Base-by-base conservation (phyloP, 2,329 filamentous ascomycete genomes). In the Fusarium phyllophilum region DNA sequence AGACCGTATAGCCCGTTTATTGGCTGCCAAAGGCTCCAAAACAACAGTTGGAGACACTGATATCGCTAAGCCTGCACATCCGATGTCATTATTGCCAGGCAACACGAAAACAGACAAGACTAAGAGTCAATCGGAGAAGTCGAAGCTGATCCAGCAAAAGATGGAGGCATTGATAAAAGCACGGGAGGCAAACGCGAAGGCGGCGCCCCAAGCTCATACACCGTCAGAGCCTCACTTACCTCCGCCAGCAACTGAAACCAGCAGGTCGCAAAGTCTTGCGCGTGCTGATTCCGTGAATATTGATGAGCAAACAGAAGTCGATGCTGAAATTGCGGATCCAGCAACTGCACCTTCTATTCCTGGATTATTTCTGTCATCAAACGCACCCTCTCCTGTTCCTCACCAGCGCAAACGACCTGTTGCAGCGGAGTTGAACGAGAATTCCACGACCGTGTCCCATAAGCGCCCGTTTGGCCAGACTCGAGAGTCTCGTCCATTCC, bases 1-100 rank as follows among this genome's bases (percentile, higher is more conserved):
- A 75, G 93, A 94, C 73, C 90, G 93, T 46, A 94, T 96, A 68
- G 93, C 93, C 8, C 90, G 92, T 55, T 87, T 95, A 62, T 86
- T 95, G 62, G 93, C 93, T n/a, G 90, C 89, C 4, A 95, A 93
- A 80, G 88, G 87, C 58, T 89, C 89, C 39, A 93, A 91, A 39
- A 48, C 77, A 33, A 70, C 76, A 33, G 60, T 79, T 36, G 24
- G 68, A 34, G 61, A 66, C 2, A 38, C 49, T 24, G 41, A 46
- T 33, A 52, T 73, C 20, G 54, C 64, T 41, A 68, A 66, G 41
- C 20, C 52, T 34, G 13, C 54, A 14, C 41, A 45, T 39, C 22
- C 29, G 14, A 22, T 34, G 22, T 15, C 63, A 20, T 39, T 24
- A 31, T 89, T 44, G 46, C 42, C 41, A 24, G 15, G 20, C 18